Conservation (phyloP, 2,329 filamentous ascomycete genomes). For the Sclerotinia trifoliorum region DNA sequence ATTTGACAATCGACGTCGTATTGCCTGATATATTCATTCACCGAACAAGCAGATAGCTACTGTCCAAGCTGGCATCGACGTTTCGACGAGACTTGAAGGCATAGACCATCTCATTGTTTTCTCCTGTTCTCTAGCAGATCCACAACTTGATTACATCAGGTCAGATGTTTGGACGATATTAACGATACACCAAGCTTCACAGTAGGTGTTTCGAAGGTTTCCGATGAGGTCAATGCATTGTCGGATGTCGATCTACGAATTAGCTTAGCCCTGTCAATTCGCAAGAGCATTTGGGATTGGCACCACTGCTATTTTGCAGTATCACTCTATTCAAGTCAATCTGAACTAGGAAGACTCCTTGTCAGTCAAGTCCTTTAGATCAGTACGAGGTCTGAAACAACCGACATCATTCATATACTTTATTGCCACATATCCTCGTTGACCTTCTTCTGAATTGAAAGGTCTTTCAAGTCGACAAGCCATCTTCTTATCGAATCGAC, state of each 20-base stretch:
- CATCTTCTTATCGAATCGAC: constrained; percentile 19
- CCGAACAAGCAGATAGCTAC: constrained; percentile 26
- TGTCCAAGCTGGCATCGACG: constrained; percentile 33
- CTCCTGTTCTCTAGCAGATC: constrained; percentile 34
- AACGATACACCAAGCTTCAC: constrained; percentile 37
- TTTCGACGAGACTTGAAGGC: constrained; percentile 30
- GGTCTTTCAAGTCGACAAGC: constrained; percentile 19
- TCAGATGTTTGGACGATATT: constrained; percentile 36
- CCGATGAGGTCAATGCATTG: constrained; percentile 40
- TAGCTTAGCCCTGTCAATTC: constrained; percentile 31
- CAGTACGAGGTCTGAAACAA: constrained; percentile 36
- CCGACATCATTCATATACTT: constrained; percentile 30
- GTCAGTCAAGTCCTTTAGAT: constrained; percentile 33
- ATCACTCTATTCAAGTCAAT: constrained; percentile 35
- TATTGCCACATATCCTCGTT: constrained; percentile 17
- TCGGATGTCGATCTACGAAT: constrained; percentile 35
- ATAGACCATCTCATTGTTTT: constrained; percentile 31
- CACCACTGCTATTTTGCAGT: constrained; percentile 33
- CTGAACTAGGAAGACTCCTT: constrained; percentile 30
- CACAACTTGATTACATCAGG: constrained; percentile 30
- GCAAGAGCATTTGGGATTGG: constrained; percentile 32
- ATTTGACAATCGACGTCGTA: constrained; percentile 23
- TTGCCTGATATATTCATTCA: constrained; percentile 31
- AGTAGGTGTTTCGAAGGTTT: constrained; percentile 39
- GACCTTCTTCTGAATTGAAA: constrained; percentile 26